Conservation (phyloP, 768 basidiomycete species). For the Phaffia australis region DNA sequence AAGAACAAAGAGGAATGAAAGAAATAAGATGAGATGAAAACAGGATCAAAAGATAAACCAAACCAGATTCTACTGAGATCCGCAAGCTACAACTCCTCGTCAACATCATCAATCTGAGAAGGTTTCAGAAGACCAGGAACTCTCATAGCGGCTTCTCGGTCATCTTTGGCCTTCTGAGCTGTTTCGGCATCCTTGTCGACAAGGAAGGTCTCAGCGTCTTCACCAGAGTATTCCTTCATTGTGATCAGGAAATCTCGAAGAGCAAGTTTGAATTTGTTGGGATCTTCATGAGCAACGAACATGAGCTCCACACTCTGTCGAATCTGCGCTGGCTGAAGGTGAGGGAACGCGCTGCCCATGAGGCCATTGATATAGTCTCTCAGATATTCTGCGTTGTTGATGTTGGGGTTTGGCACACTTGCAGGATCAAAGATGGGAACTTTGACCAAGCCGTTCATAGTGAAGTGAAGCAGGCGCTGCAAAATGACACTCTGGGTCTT, state of each 20-base stretch:
- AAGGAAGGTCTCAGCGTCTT: slow-evolving; percentile 80
- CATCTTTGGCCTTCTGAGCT: slow-evolving; percentile 63
- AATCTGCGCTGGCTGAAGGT: slow-evolving; percentile 55
- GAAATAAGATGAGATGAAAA: too few species aligned
- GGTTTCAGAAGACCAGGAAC: slow-evolving; percentile 79
- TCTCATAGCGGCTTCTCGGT: slow-evolving; percentile 51
- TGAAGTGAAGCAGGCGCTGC: slow-evolving; percentile 83
- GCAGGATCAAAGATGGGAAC: slow-evolving; percentile 75
- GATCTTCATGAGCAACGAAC: slow-evolving; percentile 34
- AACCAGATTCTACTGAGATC: too few species aligned
- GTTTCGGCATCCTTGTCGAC: slow-evolving; percentile 90
- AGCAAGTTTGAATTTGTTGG: slow-evolving; percentile 59
- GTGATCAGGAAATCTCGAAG: slow-evolving; percentile 93
- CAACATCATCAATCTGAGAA: slow-evolving; percentile 84
- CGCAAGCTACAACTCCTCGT: slow-evolving; percentile 33
- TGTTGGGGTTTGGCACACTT: slow-evolving; percentile 51
- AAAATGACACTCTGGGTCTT: slow-evolving; percentile 89
- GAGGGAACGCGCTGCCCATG: slow-evolving; percentile 79
- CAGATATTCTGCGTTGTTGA: slow-evolving; percentile 69
- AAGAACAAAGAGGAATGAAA: background rate
- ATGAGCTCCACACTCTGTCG: slow-evolving; percentile 26
- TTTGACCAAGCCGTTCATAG: slow-evolving; percentile 66
- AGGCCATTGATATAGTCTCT: slow-evolving; percentile 77
- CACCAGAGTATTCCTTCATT: slow-evolving; percentile 92
- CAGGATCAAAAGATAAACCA: too few species aligned